These are phyloP conservation scores for Verticillium zaregamsianum DNA, from an alignment of 2,329 filamentous ascomycete genomes.

Conservation along the genomic window DNA sequence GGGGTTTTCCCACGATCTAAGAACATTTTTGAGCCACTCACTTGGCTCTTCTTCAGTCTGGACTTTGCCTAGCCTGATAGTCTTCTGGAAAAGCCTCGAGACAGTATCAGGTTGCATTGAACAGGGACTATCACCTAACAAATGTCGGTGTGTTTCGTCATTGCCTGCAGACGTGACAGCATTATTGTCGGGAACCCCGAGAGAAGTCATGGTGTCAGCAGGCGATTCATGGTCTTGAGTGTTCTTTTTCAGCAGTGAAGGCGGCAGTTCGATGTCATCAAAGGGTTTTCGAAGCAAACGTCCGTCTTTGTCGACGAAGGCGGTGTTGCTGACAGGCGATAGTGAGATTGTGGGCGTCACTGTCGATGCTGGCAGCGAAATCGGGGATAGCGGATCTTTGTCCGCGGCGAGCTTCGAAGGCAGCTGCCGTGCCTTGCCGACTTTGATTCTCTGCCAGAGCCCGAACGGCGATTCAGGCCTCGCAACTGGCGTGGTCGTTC, in stretches of 20 bases:
- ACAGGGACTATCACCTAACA: not conserved
- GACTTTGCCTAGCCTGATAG: not conserved
- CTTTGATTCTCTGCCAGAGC: conserved; percentile 32
- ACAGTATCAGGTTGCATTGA: not conserved
- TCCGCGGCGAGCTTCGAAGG: not conserved
- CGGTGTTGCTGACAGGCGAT: not conserved
- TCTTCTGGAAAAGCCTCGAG: not conserved
- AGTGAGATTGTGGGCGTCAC: not conserved
- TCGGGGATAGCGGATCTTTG: not conserved
- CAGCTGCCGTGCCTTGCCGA: conserved; percentile 13
- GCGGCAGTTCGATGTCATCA: not conserved
- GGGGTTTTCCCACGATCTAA: conserved; percentile 70
- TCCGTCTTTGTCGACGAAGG: conserved; percentile 5
- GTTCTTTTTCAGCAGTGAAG: not conserved
- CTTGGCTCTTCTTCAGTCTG: conserved; percentile 19
- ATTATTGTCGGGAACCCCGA: not conserved
- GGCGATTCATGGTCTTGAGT: not conserved
- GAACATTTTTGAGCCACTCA: conserved; percentile 56
- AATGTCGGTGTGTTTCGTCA: too few species aligned
- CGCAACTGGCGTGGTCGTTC: conserved; percentile 3
- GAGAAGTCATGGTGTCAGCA: not conserved
- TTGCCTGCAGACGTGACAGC: not conserved
- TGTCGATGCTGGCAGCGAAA: not conserved
- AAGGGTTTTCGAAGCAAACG: conserved; percentile 11
- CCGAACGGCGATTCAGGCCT: conserved; percentile 26